Conservation (phyloP, 108 stramenopile genomes). For the Nitzschia inconspicua region DNA sequence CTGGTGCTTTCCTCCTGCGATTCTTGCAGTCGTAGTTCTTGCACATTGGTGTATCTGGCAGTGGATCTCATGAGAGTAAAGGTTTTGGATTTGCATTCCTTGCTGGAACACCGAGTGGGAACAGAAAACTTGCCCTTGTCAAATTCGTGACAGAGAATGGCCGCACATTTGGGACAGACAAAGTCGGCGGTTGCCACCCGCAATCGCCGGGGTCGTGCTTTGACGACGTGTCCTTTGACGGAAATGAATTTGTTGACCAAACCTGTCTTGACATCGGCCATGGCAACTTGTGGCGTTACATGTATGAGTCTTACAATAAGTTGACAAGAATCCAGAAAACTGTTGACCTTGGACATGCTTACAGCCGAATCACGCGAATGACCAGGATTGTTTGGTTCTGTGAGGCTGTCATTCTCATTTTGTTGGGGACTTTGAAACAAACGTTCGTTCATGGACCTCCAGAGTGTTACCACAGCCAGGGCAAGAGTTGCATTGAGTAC, state of each 20-base stretch:
- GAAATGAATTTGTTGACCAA: conserved; percentile 68
- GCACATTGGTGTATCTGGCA: conserved; percentile 88
- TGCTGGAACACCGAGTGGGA: conserved; percentile 67
- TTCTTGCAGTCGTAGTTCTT: conserved; percentile 93
- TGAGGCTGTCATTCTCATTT: background rate
- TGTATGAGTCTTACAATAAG: conserved; percentile 35
- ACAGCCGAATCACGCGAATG: no score
- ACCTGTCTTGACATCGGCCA: conserved; percentile 59
- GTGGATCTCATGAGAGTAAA: conserved; percentile 74
- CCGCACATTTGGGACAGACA: conserved; percentile 84
- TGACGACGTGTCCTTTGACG: conserved; percentile 88
- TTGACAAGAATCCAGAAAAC: conserved; percentile 40
- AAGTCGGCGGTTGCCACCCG: conserved; percentile 85
- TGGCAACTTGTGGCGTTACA: conserved; percentile 35
- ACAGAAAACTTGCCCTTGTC: conserved; percentile 61
- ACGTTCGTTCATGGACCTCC: background rate
- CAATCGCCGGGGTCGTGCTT: conserved; percentile 87
- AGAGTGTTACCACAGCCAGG: conserved; percentile 36
- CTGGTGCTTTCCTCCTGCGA: conserved; percentile 72
- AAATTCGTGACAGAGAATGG: conserved; percentile 57
- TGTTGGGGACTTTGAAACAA: background rate
- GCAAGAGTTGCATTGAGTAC: conserved; percentile 38
- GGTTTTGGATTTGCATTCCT: conserved; percentile 43
- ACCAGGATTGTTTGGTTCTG: background rate
- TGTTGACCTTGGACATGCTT: conserved; percentile 16